Percentiles rank a stretch among this genome's conserved stretches.
Evolutionary conservation across 2,329 filamentous ascomycete genomes (phyloP).

Genomic region (Helicocarpus griseus): DNA sequence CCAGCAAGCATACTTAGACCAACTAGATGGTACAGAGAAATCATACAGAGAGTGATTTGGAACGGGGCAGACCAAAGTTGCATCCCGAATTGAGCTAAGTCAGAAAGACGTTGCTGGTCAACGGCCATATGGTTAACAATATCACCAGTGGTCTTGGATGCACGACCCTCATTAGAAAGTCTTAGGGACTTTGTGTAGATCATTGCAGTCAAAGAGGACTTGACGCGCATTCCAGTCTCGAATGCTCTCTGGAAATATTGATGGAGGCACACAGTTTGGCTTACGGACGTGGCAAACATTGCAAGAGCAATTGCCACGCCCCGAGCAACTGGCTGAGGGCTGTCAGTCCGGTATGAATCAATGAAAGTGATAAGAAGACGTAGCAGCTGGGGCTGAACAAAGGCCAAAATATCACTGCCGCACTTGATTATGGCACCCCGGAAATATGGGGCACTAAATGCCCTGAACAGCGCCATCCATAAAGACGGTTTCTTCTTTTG

Average conservation of each 20-base stretch:
- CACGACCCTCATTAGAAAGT: constrained; percentile 84
- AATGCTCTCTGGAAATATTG: constrained; percentile 97
- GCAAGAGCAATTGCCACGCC: constrained; percentile 79
- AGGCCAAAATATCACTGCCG: constrained; percentile 76
- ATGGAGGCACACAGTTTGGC: constrained; percentile 83
- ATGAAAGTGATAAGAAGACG: constrained; percentile 77
- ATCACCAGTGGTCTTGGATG: constrained; percentile 84
- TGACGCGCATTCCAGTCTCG: constrained; percentile 93
- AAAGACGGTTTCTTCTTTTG: constrained; percentile 66
- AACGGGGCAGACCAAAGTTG: constrained; percentile 96
- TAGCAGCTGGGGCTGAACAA: constrained; percentile 83
- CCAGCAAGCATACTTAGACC: constrained; percentile 93
- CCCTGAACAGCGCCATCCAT: constrained; percentile 75
- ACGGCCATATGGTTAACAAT: constrained; percentile 99
- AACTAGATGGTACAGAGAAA: constrained; percentile 89
- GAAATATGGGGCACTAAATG: constrained; percentile 77
- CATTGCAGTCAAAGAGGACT: constrained; percentile 75
- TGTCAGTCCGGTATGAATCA: constrained; percentile 55
- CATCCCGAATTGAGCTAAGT: constrained; percentile 89
- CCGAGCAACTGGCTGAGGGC: constrained; percentile 68
- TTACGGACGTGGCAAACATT: constrained; percentile 82
- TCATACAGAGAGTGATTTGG: constrained; percentile 91
- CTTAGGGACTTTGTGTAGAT: constrained; percentile 89
- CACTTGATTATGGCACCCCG: constrained; percentile 78
- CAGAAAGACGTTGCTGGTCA: constrained; percentile 88